Base-by-base conservation (phyloP, 2,329 filamentous ascomycete genomes). In the Colletotrichum sp. region DNA sequence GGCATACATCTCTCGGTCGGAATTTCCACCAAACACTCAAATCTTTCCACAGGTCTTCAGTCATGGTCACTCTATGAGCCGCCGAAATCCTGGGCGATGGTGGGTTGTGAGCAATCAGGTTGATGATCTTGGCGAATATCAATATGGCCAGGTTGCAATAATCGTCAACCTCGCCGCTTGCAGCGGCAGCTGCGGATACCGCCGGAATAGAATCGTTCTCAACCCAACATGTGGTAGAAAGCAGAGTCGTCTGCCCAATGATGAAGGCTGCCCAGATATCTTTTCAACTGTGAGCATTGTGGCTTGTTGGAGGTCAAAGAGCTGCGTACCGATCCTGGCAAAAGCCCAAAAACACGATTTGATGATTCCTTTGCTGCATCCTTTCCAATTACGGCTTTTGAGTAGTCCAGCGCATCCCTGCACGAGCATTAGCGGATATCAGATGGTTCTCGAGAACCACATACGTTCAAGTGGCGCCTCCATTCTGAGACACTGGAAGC, bases 311-410 rank as follows among this genome's bases (percentile, higher is more conserved):
- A 62, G n/a, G 15, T 18, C 8, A 26, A 7, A n/a, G 6, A 9
- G 28, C 26, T n/a, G 21, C 49, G 9, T 60, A 72, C 76, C 72
- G 15, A 77, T 75, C 3, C 72, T 32, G 18, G 76, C 76, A 64
- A 77, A 77, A 8, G 72, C 68, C 76, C 76, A 77, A 57, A 77
- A 77, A 55, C 76, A 77, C 6, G 72, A 44, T 30, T 75, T 77
- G 10, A 75, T 69, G 18, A 75, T 72, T 7, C 72, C 69, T n/a
- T 30, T 32, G 21, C 36, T 75, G 24, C 32, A 52, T 4, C 76
- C 76, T 36, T 67, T 60, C 76, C 76, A 75, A 3, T 28, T 32
- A 3, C 69, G 62, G 24, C 49, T 72, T 24, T 60, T 64, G 9
- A 77, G 36, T 18, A 77, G 28, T 6, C 65, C 69, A 6, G 76